These are phyloP conservation scores for Ophiostoma triangulosporum DNA, from an alignment of 2,329 filamentous ascomycete genomes.

Conservation along the genomic window DNA sequence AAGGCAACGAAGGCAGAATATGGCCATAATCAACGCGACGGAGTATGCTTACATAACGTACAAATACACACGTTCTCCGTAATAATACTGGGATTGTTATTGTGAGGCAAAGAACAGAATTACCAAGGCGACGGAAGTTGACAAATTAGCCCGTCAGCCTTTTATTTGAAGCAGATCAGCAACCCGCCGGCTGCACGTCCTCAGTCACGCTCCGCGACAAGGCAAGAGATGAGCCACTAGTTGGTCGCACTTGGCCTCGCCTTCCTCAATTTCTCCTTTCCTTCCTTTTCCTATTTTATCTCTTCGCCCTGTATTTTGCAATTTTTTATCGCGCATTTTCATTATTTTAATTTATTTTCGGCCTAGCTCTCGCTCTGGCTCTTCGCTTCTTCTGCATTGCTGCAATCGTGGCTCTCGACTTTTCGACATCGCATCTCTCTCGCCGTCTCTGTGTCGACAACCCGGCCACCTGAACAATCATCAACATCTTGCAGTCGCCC, in stretches of 20 bases:
- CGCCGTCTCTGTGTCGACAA: background rate
- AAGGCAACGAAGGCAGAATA: too few species aligned
- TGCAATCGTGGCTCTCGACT: background rate
- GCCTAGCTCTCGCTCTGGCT: background rate
- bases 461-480: background rate
- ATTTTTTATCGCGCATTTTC: background rate
- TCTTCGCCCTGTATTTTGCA: background rate
- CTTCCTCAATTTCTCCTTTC: constrained; percentile 3
- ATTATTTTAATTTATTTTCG: background rate
- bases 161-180: too few species aligned
- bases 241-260: background rate
- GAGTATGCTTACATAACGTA: too few species aligned
- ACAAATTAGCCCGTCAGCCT: too few species aligned
- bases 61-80: too few species aligned
- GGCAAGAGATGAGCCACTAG: constrained; percentile 5
- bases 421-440: background rate
- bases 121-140: too few species aligned
- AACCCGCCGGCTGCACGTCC: background rate
- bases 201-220: constrained; percentile 5
- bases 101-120: too few species aligned
- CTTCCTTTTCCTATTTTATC: background rate
- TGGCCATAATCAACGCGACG: too few species aligned
- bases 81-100: too few species aligned
- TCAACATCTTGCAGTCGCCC: background rate
- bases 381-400: background rate